Evolutionary conservation across 352 stramenopile species (phyloP).

Genomic region (Globisporangium alternatum): DNA sequence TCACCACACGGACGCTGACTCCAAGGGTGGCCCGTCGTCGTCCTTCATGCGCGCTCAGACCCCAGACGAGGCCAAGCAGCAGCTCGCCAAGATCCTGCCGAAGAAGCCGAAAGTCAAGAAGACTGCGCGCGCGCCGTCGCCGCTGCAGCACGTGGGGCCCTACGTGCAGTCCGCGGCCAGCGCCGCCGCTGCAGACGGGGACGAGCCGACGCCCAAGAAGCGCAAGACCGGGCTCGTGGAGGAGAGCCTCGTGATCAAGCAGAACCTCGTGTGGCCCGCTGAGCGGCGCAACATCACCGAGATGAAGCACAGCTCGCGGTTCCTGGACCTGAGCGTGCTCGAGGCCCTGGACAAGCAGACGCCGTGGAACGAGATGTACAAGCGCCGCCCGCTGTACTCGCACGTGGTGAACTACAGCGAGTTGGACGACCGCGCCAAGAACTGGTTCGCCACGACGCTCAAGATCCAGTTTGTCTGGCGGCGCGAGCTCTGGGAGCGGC

Average conservation of each 20-base stretch:
- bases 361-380: constrained; percentile 45
- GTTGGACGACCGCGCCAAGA: constrained; percentile 22
- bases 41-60: constrained; percentile 8
- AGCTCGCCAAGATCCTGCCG: constrained; percentile 13
- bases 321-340: constrained; percentile 25
- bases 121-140: background rate
- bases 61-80: background rate
- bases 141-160: background rate
- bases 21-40: background rate
- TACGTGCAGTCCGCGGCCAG: background rate
- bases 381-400: constrained; percentile 25
- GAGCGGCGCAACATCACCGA: constrained; percentile 40
- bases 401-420: constrained; percentile 27
- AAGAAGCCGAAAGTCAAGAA: constrained; percentile 18
- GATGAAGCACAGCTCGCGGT: constrained; percentile 37
- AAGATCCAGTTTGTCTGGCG: constrained; percentile 43
- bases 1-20: background rate
- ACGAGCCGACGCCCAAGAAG: constrained; percentile 12
- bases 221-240: constrained; percentile 10
- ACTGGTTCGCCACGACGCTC: constrained; percentile 34
- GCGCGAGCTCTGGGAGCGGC: constrained; percentile 44
- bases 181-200: background rate
- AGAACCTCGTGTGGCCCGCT: constrained; percentile 35
- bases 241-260: constrained; percentile 28
- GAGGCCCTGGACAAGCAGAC: constrained; percentile 23